Percentiles rank a stretch among this genome's conserved stretches.
These are phyloP conservation scores for Daucus carota DNA, from an alignment of 129 eudicot genomes.

Conservation along the genomic window DNA sequence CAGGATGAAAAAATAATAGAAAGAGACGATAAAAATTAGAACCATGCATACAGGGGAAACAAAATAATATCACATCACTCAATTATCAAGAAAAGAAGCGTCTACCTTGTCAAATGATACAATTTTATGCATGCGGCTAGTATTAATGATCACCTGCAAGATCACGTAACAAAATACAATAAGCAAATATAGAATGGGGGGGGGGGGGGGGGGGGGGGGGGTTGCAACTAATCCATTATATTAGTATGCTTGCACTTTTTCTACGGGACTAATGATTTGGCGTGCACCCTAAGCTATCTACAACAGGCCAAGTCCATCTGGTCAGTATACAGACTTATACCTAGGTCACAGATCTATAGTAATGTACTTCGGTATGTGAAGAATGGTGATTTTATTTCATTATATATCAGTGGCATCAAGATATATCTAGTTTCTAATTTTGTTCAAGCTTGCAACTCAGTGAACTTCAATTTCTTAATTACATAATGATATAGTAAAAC, in stretches of 20 bases:
- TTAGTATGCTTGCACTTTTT: background rate
- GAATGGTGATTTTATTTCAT: no score
- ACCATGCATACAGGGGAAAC: background rate
- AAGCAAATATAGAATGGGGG: background rate
- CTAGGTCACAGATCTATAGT: background rate
- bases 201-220: background rate
- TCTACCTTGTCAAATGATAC: constrained; percentile 91
- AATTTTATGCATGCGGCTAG: constrained; percentile 63
- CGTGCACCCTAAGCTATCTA: background rate
- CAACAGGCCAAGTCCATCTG: background rate
- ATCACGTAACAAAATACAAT: constrained; percentile 3
- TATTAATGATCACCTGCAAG: constrained; percentile 68
- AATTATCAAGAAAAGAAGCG: background rate
- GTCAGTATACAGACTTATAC: background rate
- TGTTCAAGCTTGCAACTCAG: background rate
- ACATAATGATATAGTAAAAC: background rate
- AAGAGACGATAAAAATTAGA: background rate
- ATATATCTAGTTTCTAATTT: background rate
- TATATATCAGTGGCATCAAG: background rate
- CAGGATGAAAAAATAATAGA: background rate
- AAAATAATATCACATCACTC: background rate
- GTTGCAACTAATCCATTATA: background rate
- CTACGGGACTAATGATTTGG: background rate
- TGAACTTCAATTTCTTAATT: background rate
- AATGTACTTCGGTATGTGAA: background rate